These are phyloP conservation scores for Zopfia rhizophila DNA, from an alignment of 2,329 filamentous ascomycete species.

Conservation along the genomic window DNA sequence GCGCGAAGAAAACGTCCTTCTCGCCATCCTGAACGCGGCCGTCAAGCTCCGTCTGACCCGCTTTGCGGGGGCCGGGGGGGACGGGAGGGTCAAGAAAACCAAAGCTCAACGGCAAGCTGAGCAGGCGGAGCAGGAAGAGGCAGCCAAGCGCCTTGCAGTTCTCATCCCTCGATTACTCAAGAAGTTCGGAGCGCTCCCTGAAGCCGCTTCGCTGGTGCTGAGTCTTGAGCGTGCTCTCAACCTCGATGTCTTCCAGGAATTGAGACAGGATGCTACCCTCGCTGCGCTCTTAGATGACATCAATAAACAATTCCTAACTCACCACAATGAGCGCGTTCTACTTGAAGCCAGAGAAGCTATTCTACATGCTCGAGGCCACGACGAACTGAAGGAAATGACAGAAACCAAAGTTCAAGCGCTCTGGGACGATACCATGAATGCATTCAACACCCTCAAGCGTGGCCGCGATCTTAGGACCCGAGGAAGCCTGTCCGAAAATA, in stretches of 20 bases:
- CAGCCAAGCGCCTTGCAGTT: slow-evolving; percentile 78
- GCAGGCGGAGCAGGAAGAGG: slow-evolving; percentile 80
- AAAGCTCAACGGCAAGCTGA: slow-evolving; percentile 66
- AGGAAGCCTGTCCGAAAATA: slow-evolving; percentile 72
- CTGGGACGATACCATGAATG: slow-evolving; percentile 85
- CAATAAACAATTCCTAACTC: slow-evolving; percentile 92
- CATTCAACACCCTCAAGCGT: slow-evolving; percentile 74
- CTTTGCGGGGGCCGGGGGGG: slow-evolving; percentile 68
- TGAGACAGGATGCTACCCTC: slow-evolving; percentile 87
- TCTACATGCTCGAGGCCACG: slow-evolving; percentile 84
- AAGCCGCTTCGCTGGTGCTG: slow-evolving; percentile 85
- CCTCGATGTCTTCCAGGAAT: slow-evolving; percentile 85
- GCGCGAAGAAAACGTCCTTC: slow-evolving; percentile 82
- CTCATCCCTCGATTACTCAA: slow-evolving; percentile 87
- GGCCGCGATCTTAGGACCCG: slow-evolving; percentile 77
- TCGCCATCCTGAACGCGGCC: slow-evolving; percentile 86
- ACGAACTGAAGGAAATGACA: slow-evolving; percentile 87
- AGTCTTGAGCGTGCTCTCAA: slow-evolving; percentile 88
- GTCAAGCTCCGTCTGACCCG: slow-evolving; percentile 79
- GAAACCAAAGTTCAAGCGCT: slow-evolving; percentile 81
- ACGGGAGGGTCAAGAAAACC: slow-evolving; percentile 65
- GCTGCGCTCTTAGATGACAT: slow-evolving; percentile 87
- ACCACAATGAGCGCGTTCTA: slow-evolving; percentile 86
- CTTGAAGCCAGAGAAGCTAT: slow-evolving; percentile 85
- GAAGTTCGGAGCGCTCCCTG: slow-evolving; percentile 91